These are phyloP conservation scores for Fusarium nanum DNA, from an alignment of 2,329 filamentous ascomycete genomes.

Conservation along the genomic window DNA sequence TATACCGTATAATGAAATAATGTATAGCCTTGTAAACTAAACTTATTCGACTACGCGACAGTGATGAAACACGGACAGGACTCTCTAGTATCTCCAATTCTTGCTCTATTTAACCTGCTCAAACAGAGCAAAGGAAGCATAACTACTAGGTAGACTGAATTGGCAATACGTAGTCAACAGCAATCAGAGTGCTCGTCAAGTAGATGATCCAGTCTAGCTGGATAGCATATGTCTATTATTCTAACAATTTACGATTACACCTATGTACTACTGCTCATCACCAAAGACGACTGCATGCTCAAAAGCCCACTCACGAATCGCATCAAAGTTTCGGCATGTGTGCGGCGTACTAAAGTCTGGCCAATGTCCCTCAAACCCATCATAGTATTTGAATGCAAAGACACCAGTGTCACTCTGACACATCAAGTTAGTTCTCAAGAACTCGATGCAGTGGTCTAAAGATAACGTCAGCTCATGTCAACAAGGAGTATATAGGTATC, in stretches of 20 bases:
- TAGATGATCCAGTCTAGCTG: too few relatives aligned
- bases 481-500: rapidly evolving
- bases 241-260: too few relatives aligned
- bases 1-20: conserved; percentile 1
- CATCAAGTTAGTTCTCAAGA: conserved; percentile 64
- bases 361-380: conserved; percentile 63
- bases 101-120: neutral
- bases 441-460: conserved; percentile 46
- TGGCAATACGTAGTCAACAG: too few relatives aligned
- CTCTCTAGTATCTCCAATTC: neutral
- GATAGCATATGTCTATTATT: neutral
- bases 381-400: conserved; percentile 63
- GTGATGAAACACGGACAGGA: too few relatives aligned
- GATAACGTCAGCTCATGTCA: neutral
- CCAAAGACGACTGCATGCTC: conserved; percentile 61
- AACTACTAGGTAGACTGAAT: too few relatives aligned
- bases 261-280: conserved; percentile 54
- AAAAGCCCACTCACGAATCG: conserved; percentile 63
- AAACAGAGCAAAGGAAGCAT: too few relatives aligned
- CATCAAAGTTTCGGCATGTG: conserved; percentile 66
- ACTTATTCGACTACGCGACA: too few relatives aligned
- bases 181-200: too few relatives aligned
- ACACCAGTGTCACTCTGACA: conserved; percentile 67
- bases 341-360: conserved; percentile 66
- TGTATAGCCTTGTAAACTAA: neutral